A percentile compares a stretch with the other conserved stretches of the same genome.
Evolutionary conservation across 2,329 filamentous ascomycete species (phyloP).

Genomic region (Trichoderma sp.): DNA sequence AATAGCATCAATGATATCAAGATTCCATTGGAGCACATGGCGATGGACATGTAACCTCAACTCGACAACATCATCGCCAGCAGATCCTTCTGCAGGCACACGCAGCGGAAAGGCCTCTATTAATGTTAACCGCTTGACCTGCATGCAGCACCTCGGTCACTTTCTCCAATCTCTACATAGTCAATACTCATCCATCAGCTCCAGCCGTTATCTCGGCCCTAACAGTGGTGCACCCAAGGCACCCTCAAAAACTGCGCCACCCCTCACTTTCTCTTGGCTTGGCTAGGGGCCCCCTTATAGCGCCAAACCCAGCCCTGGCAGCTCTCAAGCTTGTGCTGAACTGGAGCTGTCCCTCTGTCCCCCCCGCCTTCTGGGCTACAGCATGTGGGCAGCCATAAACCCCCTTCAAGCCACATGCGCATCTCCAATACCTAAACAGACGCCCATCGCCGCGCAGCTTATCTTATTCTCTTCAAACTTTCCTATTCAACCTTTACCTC

Average conservation of each 20-base stretch:
- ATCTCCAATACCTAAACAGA: conserved; percentile 1
- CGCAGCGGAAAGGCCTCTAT: background rate
- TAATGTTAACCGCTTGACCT: background rate
- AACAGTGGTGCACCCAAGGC: background rate
- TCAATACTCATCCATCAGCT: background rate
- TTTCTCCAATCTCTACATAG: background rate
- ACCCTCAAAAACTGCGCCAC: background rate
- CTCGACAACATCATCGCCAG: background rate
- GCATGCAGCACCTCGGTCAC: background rate
- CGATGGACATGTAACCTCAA: background rate
- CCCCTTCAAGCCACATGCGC: conserved; percentile 4
- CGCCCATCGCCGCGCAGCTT: background rate
- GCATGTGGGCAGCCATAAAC: background rate
- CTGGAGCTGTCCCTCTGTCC: too few relatives aligned
- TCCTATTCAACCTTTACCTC: background rate
- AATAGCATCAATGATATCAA: background rate
- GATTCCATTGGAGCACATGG: background rate
- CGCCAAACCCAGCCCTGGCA: background rate
- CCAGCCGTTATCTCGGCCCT: background rate
- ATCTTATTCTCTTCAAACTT: background rate
- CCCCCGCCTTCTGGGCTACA: background rate
- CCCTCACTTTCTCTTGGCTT: background rate
- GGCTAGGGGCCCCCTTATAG: conserved; percentile 2
- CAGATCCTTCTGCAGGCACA: background rate
- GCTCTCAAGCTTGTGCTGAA: background rate